Percentiles rank a stretch among this genome's conserved stretches.
These are phyloP conservation scores for Diaporthe capsici DNA, from an alignment of 2,329 filamentous ascomycete species.

Conservation along the genomic window DNA sequence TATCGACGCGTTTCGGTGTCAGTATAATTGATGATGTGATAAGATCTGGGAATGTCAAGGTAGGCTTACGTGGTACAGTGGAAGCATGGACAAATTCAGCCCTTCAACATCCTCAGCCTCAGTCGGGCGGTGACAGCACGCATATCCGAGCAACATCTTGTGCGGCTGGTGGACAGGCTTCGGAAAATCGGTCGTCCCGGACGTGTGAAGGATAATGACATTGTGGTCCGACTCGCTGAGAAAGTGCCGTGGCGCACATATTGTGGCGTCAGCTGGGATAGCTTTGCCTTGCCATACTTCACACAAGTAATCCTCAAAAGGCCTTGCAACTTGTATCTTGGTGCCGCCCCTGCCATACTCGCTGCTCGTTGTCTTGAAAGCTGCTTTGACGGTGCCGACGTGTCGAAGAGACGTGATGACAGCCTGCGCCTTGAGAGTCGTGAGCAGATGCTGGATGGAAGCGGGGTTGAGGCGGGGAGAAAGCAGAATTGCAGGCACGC, in stretches of 20 bases:
- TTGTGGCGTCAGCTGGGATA: not conserved
- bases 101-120: not conserved
- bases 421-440: not conserved
- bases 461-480: not conserved
- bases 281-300: not conserved
- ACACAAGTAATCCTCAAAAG: not conserved
- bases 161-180: slow-evolving; percentile 5
- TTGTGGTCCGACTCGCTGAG: not conserved
- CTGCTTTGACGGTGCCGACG: not conserved
- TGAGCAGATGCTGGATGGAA: not conserved
- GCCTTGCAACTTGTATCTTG: not conserved
- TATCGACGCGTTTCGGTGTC: not conserved
- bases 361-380: not conserved
- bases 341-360: not conserved
- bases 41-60: too few species aligned
- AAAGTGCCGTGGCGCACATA: not conserved
- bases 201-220: not conserved
- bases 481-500: not conserved
- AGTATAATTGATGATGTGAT: not conserved
- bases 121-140: not conserved
- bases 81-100: slow-evolving; percentile 9
- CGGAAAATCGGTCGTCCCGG: slow-evolving; percentile 13
- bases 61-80: not conserved
- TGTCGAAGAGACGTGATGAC: not conserved
- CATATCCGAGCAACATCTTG: slow-evolving; percentile 8